Evolutionary conservation across 371 early-diverging fungal species (phyloP), one percentile per base, ranked within the genome.

Genomic region (Nematocida ausubeli): DNA sequence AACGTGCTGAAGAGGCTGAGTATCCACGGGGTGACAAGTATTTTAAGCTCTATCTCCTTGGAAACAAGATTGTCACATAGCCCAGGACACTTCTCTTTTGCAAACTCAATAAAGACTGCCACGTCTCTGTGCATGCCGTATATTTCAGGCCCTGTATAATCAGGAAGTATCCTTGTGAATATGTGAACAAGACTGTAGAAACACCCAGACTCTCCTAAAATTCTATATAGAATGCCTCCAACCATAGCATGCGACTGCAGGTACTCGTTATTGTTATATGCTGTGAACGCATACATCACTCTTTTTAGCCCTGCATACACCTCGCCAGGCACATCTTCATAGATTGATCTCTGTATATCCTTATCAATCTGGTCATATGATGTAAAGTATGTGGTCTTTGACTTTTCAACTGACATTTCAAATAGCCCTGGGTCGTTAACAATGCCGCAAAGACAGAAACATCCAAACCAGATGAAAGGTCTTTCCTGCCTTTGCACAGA

Each of bases 231-330:
- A 63, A 66, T 55, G 1, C n/a, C 22, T 19, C 32, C 78, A 19
- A 75, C 35, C 58, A 75, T 28, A 16, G 67, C 14, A 54, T 75
- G 78, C n/a, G 78, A 54, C 54, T 75, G 78, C 12, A 75, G 55
- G 47, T 75, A 75, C 24, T 75, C 78, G 12, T 42, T 54, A 14
- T 56, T 22, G 14, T 49, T 55, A 14, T 30, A 12, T 1, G 47
- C 39, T 16, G 78, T 16, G 54, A 75, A 75, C 9, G 64, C 78
- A 2, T 26, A 47, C 30, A 75, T n/a, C 14, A 67, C 67, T 42
- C 52, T 52, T 54, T 49, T 65, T 14, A 75, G 37, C 40, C 66
- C 67, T 6, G 28, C 56, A 34, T 19, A 16, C 35, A 24, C 64
- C 22, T 7, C 1, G 22, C n/a, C 56, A 9, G 78, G 14, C 9